Evolutionary conservation across 305 asterid genomes (phyloP).

Genomic region (Euphrasia arctica): DNA sequence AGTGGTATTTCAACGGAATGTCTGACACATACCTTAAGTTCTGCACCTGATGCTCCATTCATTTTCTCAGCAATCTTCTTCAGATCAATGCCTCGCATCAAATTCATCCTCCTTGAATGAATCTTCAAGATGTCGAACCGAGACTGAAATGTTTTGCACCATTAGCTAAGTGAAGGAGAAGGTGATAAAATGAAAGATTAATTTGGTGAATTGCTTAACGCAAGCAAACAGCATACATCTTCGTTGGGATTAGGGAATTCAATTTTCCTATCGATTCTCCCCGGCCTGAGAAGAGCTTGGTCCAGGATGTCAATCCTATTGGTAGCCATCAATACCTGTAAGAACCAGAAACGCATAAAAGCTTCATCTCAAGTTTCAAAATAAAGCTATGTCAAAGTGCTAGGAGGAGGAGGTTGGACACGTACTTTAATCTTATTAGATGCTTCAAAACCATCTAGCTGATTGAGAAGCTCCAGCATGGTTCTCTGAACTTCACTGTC

Average conservation of each 20-base stretch:
- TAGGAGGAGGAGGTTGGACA: too few species aligned
- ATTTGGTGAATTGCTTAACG: too few species aligned
- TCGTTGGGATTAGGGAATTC: slow-evolving; percentile 96
- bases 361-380: too few species aligned
- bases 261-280: slow-evolving; percentile 54
- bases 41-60: background rate
- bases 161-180: too few species aligned
- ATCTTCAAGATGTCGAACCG: background rate
- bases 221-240: slow-evolving; percentile 44
- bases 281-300: background rate
- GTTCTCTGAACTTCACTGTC: slow-evolving; percentile 85
- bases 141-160: background rate
- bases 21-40: background rate
- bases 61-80: background rate
- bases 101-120: background rate
- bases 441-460: slow-evolving; percentile 89
- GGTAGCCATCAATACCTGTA: slow-evolving; percentile 93
- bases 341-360: too few species aligned
- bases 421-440: slow-evolving; percentile 64
- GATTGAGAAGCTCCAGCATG: slow-evolving; percentile 84
- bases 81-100: background rate
- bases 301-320: slow-evolving; percentile 47
- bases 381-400: too few species aligned
- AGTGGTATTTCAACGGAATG: background rate
- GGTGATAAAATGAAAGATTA: too few species aligned